Evolutionary conservation across 306 rosid genomes (phyloP), one percentile per base, ranked within the genome.

Genomic region (Hippophae tibetana): DNA sequence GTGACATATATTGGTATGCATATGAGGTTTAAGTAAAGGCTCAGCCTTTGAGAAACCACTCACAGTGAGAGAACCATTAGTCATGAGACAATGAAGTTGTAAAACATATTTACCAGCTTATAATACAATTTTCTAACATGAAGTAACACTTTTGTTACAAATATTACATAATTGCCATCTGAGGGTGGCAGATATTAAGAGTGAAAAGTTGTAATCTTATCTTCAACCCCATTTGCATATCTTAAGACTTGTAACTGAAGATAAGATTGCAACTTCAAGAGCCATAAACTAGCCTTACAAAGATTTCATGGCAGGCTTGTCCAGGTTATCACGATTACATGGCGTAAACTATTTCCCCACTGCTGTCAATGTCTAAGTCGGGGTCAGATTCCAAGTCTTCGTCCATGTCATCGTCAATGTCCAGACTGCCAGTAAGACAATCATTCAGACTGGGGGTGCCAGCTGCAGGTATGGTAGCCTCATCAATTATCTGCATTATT

Each of bases 361-460:
- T 92, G 79, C 96, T 92, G 75, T 92, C 95, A 8, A 81, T 63
- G 66, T 92, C 95, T 43, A 92, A 85, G 56, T 92, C 96, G 3
- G 95, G 86, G 67, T 87, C 98, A 1, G 79, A 57, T 57, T 90
- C 98, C 5, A 72, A 68, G 69, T 90, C 96, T 74, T 87, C 96
- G 6, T 85, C 98, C 98, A 85, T 87, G 77, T 92, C 95, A 5
- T 87, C 89, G 12, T 88, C 98, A 2, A 90, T 81, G 63, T 90
- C 98, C 74, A 87, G 82, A 77, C 89, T 81, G 45, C 89, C 92
- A 12, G 87, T 79, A 31, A 92, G 92, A 63, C 78, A 86, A 61
- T 71, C 86, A 70, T 85, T 87, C 56, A 76, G 86, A 54, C 77
- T 67, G 43, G 74, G 81, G 43, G 84, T 73, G 52, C 95, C 93